Conservation (phyloP, 768 basidiomycete species). For the Coprinopsis cinerea region DNA sequence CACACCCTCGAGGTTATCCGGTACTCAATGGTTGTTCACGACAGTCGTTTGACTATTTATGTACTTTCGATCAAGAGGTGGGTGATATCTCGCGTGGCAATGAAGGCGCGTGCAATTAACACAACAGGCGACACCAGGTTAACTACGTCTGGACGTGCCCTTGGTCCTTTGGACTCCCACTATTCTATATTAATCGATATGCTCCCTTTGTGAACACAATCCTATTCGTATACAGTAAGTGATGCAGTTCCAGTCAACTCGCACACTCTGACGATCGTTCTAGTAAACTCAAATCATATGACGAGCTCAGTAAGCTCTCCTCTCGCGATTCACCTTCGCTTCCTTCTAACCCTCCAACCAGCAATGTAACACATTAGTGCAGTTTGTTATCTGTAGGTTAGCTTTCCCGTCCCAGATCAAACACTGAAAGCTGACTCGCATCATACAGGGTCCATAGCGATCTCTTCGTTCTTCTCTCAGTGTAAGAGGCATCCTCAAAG, state of each 20-base stretch:
- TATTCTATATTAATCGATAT: constrained; percentile 12
- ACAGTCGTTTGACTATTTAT: constrained; percentile 4
- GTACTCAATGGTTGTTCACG: background rate
- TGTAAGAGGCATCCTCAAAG: background rate
- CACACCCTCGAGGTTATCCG: background rate
- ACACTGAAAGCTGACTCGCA: background rate
- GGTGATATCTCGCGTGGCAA: background rate
- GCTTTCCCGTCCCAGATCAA: background rate
- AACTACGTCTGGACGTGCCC: constrained; percentile 13
- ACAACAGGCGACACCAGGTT: background rate
- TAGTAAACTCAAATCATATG: background rate
- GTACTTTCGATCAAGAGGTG: constrained; percentile 7
- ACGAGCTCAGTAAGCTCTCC: background rate
- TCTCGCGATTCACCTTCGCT: background rate
- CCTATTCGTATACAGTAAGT: constrained; percentile 1
- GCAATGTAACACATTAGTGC: background rate
- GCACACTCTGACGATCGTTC: background rate
- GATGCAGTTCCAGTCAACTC: background rate
- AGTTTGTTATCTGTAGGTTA: background rate
- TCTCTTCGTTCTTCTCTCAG: constrained; percentile 7
- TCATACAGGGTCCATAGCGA: constrained; percentile 3
- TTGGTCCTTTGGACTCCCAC: constrained; percentile 10
- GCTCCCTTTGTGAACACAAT: constrained; percentile 3
- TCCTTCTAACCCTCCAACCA: background rate
- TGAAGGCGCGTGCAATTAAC: background rate